Conservation (phyloP, 2,329 filamentous ascomycete genomes). For the Emmonsiellopsis sp. region DNA sequence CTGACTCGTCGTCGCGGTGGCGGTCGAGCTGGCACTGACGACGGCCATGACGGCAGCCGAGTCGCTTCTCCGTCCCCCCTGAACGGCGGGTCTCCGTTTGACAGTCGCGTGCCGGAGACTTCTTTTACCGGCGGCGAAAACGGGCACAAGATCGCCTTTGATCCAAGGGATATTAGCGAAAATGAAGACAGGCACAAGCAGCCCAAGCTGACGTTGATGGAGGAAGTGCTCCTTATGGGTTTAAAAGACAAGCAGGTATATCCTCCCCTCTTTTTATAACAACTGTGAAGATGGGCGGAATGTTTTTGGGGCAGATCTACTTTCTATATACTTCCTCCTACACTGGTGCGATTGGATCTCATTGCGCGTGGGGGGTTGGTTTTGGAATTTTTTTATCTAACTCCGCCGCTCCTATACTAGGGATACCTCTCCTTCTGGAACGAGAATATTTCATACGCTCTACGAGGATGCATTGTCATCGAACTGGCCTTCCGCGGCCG, state of each 20-base stretch:
- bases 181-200: conserved; percentile 94
- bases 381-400: not conserved
- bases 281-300: not conserved
- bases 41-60: conserved; percentile 54
- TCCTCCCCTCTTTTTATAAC: no score
- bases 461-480: conserved; percentile 95
- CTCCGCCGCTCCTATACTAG: conserved; percentile 36
- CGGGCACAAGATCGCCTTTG: conserved; percentile 97
- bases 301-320: not conserved
- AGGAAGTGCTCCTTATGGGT: conserved; percentile 89
- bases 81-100: conserved; percentile 47
- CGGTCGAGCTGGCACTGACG: conserved; percentile 45
- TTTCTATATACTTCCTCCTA: not conserved
- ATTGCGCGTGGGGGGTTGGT: not conserved
- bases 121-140: conserved; percentile 82
- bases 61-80: conserved; percentile 54
- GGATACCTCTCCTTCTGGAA: conserved; percentile 99
- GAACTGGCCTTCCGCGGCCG: conserved; percentile 92
- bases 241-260: conserved; percentile 97
- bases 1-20: conserved; percentile 61
- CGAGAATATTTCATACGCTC: conserved; percentile 97
- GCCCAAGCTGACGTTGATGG: conserved; percentile 97
- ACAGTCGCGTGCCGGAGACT: conserved; percentile 55
- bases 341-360: not conserved
- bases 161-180: conserved; percentile 94